Percentiles rank a stretch among this genome's conserved stretches.
These are phyloP conservation scores for Naematelia aurantialba DNA, from an alignment of 768 basidiomycete species.

Conservation along the genomic window DNA sequence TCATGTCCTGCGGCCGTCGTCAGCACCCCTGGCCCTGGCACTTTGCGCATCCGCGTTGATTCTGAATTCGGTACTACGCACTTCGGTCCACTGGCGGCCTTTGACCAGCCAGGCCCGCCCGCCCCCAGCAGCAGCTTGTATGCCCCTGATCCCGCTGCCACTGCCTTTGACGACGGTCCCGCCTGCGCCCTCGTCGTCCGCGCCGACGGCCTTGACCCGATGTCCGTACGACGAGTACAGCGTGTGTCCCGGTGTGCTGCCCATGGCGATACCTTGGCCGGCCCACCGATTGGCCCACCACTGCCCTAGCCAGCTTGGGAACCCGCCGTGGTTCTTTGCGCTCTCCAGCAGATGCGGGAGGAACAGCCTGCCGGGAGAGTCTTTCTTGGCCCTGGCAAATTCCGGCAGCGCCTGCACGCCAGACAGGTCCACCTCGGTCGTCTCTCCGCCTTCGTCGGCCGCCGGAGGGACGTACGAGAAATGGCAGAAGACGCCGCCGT, in stretches of 20 bases:
- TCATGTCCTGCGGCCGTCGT: constrained; percentile 67
- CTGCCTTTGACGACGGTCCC: constrained; percentile 28
- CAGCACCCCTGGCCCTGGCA: constrained; percentile 2
- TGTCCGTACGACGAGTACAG: constrained; percentile 18
- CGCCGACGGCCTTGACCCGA: constrained; percentile 8
- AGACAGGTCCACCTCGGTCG: constrained; percentile 5
- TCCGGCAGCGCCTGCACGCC: constrained; percentile 25
- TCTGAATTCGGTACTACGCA: too few species aligned
- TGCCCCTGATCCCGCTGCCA: constrained; percentile 26
- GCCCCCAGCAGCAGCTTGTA: constrained; percentile 32
- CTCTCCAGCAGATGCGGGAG: constrained; percentile 35
- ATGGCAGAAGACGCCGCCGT: constrained; percentile 48
- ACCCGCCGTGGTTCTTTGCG: constrained; percentile 40
- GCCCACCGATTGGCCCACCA: constrained; percentile 31
- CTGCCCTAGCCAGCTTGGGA: constrained; percentile 46
- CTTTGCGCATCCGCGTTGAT: too few species aligned
- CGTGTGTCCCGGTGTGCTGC: constrained; percentile 33
- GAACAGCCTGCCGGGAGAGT: constrained; percentile 37
- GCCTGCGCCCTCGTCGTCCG: constrained; percentile 13
- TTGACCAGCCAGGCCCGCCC: constrained; percentile 48
- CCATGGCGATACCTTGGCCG: neutral
- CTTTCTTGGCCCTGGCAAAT: constrained; percentile 4
- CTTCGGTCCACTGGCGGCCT: constrained; percentile 49
- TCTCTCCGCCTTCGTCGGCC: neutral
- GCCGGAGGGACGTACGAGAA: constrained; percentile 45